Evolutionary conservation across 352 stramenopile species (phyloP).

Genomic region (Globisporangium sylvaticum): DNA sequence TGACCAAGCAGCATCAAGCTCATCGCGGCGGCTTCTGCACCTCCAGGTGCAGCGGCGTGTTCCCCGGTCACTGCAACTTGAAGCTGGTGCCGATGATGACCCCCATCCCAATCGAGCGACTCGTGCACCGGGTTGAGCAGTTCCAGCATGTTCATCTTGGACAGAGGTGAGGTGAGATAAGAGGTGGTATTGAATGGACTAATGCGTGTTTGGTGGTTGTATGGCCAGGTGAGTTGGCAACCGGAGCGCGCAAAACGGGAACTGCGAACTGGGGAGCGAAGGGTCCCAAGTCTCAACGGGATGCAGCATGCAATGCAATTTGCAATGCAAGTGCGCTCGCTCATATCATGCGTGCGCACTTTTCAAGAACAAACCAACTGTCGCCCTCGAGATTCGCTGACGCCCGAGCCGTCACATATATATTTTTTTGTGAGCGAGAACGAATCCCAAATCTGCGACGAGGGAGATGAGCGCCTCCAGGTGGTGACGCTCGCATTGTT

Average conservation of each 20-base stretch:
- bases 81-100: not conserved
- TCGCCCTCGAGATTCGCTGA: constrained; percentile 18
- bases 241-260: constrained; percentile 1
- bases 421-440: constrained; percentile 8
- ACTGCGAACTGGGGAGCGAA: not conserved
- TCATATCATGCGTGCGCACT: not conserved
- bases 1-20: constrained; percentile 14
- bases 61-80: constrained; percentile 9
- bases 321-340: too few species aligned
- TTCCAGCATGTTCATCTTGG: constrained; percentile 24
- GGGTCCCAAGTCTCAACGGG: not conserved
- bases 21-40: constrained; percentile 3
- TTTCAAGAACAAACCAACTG: not conserved
- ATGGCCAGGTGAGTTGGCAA: not conserved
- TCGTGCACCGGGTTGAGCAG: constrained; percentile 29
- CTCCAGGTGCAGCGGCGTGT: not conserved
- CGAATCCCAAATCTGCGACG: constrained; percentile 25
- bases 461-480: constrained; percentile 1
- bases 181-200: not conserved
- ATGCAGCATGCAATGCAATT: too few species aligned
- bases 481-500: constrained; percentile 29
- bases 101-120: not conserved
- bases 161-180: not conserved
- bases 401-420: constrained; percentile 16
- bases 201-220: not conserved